Conservation (phyloP, 2,329 filamentous ascomycete genomes). For the Leptographium wingfieldii region DNA sequence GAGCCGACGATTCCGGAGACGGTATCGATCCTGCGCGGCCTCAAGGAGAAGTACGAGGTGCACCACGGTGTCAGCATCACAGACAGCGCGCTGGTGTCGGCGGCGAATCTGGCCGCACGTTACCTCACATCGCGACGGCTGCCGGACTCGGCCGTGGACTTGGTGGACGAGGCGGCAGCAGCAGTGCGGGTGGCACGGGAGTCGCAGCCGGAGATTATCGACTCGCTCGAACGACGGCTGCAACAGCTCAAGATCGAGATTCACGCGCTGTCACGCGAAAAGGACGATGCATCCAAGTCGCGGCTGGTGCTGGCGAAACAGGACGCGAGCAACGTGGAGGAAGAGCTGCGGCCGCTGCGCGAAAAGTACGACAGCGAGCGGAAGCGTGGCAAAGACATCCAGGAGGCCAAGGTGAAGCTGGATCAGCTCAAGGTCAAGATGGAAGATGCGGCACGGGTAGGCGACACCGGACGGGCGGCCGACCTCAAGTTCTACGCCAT, state of each 20-base stretch:
- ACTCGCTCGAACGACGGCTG: slow-evolving; percentile 81
- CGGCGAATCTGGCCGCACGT: slow-evolving; percentile 81
- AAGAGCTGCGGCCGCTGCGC: slow-evolving; percentile 80
- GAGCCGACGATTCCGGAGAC: slow-evolving; percentile 83
- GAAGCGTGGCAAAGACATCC: slow-evolving; percentile 78
- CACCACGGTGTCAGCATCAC: slow-evolving; percentile 97
- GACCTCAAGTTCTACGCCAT: slow-evolving; percentile 97
- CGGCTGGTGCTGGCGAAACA: slow-evolving; percentile 74
- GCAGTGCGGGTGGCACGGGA: slow-evolving; percentile 93
- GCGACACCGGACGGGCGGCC: slow-evolving; percentile 76
- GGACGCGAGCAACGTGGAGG: slow-evolving; percentile 86
- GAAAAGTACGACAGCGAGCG: slow-evolving; percentile 96
- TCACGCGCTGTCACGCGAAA: slow-evolving; percentile 83
- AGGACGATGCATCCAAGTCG: slow-evolving; percentile 80
- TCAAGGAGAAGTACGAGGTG: slow-evolving; percentile 97
- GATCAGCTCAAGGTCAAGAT: slow-evolving; percentile 84
- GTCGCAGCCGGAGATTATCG: slow-evolving; percentile 90
- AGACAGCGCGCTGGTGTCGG: slow-evolving; percentile 81
- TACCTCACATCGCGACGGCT: slow-evolving; percentile 86
- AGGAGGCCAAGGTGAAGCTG: slow-evolving; percentile 89
- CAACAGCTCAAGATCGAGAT: slow-evolving; percentile 96
- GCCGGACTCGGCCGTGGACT: slow-evolving; percentile 90
- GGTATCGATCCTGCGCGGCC: slow-evolving; percentile 90
- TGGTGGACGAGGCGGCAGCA: slow-evolving; percentile 91
- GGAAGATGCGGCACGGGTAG: slow-evolving; percentile 80